Base-by-base conservation (phyloP, 371 early-diverging fungal genomes). In the Syncephalastrum racemosum region DNA sequence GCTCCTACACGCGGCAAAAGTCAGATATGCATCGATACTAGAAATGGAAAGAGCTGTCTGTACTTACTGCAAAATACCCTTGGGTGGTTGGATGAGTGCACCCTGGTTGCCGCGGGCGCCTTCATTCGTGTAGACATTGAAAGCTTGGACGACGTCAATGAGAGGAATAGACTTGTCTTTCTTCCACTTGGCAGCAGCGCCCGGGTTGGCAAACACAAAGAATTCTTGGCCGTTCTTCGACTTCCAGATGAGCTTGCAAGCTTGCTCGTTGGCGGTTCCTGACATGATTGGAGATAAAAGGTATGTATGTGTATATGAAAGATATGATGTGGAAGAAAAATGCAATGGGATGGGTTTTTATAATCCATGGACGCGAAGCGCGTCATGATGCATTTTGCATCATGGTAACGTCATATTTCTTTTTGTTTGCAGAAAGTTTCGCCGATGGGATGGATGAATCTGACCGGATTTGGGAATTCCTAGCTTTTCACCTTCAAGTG, bases 101-200 rank as follows among this genome's bases (percentile, higher is more conserved):
- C 27, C 27, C 27, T 27, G 27, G 36, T 24, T 22, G 56, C 62
- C 48, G 39, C n/a, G 40, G 39, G 55, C 23, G 7, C 43, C 12
- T 13, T 15, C 19, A 46, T 23, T 54, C 8, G 27, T 15, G 24
- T 15, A 12, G 0, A 24, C 31, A 7, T 27, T 19, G 4, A 43
- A 56, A 62, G 59, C 58, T 62, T 70, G 66, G 27, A 67, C 74
- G 13, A 73, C 74, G 22, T 73, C 64, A 31, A 74, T 59, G 46
- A 74, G 43, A 31, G 74, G 74, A 46, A 63, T 62, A 0, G 68
- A 58, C 63, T 67, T 67, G 50, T 74, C 74, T 1, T 57, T 53
- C 25, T 53, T 54, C 68, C 68, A 74, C 55, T 70, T 74, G 41
- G 24, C 4, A 15, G 64, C 64, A 55, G 58, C 58, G n/a, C 53